phyloP scores from a whole-genome alignment of 306 rosid species.

The Rosa persica region DNA sequence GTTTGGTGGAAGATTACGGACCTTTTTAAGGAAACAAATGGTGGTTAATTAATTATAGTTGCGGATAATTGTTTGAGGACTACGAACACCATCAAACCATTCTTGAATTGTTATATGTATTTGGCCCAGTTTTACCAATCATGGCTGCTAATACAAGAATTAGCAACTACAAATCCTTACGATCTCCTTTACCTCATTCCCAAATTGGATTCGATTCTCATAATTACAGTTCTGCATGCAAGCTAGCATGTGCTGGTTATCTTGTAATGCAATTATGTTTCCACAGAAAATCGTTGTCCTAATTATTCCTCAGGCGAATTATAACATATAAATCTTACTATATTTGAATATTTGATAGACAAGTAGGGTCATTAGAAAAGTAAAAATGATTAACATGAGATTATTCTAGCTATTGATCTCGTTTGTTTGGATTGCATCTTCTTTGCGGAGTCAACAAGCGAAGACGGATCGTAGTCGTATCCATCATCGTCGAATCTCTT shows the following conservation, averaged over 20 bases:
- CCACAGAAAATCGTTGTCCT: slow-evolving; percentile 29
- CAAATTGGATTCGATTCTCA: slow-evolving; percentile 31
- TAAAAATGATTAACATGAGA: slow-evolving; percentile 12
- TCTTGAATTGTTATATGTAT: slow-evolving; percentile 19
- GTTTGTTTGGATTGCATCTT: slow-evolving; percentile 25
- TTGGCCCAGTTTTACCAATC: slow-evolving; percentile 30
- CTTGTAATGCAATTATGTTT: slow-evolving; percentile 45
- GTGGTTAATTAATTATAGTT: slow-evolving; percentile 22
- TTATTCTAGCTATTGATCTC: slow-evolving; percentile 2
- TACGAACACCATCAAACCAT: slow-evolving; percentile 52
- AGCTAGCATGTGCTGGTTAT: slow-evolving; percentile 68
- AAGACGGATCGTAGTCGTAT: slow-evolving; percentile 30
- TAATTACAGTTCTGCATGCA: slow-evolving; percentile 30
- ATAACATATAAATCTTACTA: slow-evolving; percentile 14
- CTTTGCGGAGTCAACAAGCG: slow-evolving; percentile 82
- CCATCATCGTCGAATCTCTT: slow-evolving; percentile 29
- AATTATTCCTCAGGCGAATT: slow-evolving; percentile 42
- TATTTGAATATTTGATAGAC: not conserved
- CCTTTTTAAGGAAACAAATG: slow-evolving; percentile 69
- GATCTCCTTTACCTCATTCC: not conserved
- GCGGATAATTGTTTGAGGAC: slow-evolving; percentile 45
- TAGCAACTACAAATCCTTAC: slow-evolving; percentile 3
- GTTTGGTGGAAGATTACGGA: slow-evolving; percentile 32
- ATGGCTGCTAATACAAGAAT: slow-evolving; percentile 13
- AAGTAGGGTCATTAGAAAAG: slow-evolving; percentile 35